These are phyloP conservation scores for Pseudogymnoascus sp. DNA, from an alignment of 2,329 filamentous ascomycete genomes.

Conservation along the genomic window DNA sequence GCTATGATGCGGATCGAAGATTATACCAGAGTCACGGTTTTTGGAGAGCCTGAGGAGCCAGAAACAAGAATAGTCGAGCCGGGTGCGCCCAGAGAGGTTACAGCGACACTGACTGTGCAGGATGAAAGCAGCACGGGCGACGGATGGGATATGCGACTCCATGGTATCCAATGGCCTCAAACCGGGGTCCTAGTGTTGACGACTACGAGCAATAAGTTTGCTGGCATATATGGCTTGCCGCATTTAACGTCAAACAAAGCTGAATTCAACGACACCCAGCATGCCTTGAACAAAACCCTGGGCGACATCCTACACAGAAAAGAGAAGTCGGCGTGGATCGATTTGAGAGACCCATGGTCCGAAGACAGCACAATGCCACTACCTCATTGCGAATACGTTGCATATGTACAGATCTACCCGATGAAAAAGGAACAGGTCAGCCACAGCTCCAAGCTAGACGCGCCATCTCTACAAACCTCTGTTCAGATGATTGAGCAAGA, in stretches of 20 bases:
- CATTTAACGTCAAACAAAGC: conserved; percentile 61
- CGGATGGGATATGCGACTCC: conserved; percentile 70
- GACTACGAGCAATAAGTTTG: conserved; percentile 88
- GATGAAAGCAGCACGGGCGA: conserved; percentile 62
- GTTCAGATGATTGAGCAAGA: conserved; percentile 53
- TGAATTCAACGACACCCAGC: conserved; percentile 48
- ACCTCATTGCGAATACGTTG: conserved; percentile 80
- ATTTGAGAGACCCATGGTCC: conserved; percentile 64
- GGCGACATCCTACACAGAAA: conserved; percentile 58
- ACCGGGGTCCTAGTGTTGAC: conserved; percentile 72
- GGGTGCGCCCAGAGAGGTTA: conserved; percentile 49
- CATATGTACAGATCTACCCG: conserved; percentile 69
- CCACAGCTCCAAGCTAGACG: background rate
- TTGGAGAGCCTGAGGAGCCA: conserved; percentile 25
- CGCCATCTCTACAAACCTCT: conserved; percentile 24
- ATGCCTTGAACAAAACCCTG: conserved; percentile 65
- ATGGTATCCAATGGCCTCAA: conserved; percentile 80
- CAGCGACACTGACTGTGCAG: conserved; percentile 62
- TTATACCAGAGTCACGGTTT: conserved; percentile 13
- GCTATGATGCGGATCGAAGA: conserved; percentile 62
- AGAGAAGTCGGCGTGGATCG: conserved; percentile 44
- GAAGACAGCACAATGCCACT: conserved; percentile 50
- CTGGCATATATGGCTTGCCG: conserved; percentile 82
- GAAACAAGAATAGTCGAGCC: conserved; percentile 12
- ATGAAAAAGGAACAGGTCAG: conserved; percentile 7